These are phyloP conservation scores for Gleditsia sinensis DNA, from an alignment of 306 rosid species.

Conservation along the genomic window DNA sequence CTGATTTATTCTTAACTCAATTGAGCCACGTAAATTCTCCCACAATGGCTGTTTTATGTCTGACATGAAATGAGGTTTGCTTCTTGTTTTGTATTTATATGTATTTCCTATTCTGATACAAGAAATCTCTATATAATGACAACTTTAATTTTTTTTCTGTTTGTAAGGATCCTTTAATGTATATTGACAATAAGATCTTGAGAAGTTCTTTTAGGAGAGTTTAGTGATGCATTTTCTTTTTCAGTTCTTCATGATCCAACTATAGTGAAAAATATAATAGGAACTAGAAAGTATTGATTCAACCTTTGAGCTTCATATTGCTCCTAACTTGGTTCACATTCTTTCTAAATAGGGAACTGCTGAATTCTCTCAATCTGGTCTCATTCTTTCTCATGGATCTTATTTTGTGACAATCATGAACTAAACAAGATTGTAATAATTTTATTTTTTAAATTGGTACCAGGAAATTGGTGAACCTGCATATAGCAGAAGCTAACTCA, in stretches of 20 bases:
- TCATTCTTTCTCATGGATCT: no score
- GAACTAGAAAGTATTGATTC: constrained; percentile 8
- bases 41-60: constrained; percentile 65
- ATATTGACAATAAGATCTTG: background rate
- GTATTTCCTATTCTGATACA: constrained; percentile 20
- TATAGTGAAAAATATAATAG: background rate
- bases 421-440: no score
- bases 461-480: no score
- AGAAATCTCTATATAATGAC: background rate
- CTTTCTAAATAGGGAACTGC: constrained; percentile 75
- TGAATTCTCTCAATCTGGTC: constrained; percentile 97
- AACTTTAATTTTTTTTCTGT: background rate
- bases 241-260: background rate
- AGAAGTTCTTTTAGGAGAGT: constrained; percentile 7
- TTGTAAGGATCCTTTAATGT: background rate
- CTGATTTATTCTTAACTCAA: constrained; percentile 77
- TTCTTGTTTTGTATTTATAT: background rate
- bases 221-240: background rate
- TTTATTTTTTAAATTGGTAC: no score
- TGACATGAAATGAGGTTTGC: constrained; percentile 72
- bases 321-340: constrained; percentile 27
- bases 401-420: no score
- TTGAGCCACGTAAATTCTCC: constrained; percentile 70
- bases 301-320: background rate
- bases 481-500: no score